These are phyloP conservation scores for Atkinsonella hypoxylon DNA, from an alignment of 2,329 filamentous ascomycete species.

Conservation along the genomic window DNA sequence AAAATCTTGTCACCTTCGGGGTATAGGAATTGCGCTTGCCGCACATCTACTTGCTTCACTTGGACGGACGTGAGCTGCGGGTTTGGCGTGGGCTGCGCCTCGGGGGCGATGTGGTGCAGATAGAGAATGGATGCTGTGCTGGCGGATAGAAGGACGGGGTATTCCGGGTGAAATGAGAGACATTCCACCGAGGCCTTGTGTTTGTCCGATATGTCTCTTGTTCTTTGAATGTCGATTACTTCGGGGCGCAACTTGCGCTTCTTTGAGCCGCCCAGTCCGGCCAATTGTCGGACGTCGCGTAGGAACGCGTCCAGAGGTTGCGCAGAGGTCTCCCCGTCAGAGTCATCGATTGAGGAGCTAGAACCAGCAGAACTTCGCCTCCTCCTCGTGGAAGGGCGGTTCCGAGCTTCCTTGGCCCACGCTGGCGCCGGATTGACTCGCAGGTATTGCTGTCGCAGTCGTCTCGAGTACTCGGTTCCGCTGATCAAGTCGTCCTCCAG, in stretches of 20 bases:
- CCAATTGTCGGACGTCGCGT: constrained; percentile 59
- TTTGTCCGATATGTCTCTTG: constrained; percentile 69
- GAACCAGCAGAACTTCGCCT: constrained; percentile 40
- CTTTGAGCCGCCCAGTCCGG: constrained; percentile 39
- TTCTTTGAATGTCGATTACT: constrained; percentile 78
- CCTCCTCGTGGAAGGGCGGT: constrained; percentile 38
- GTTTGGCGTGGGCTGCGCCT: constrained; percentile 65
- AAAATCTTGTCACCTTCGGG: constrained; percentile 68
- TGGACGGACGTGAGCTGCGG: constrained; percentile 85
- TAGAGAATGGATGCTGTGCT: constrained; percentile 76
- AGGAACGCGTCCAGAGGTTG: constrained; percentile 72
- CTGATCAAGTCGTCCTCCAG: constrained; percentile 78
- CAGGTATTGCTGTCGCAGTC: constrained; percentile 68
- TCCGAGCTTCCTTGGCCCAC: constrained; percentile 44
- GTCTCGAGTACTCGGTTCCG: constrained; percentile 71
- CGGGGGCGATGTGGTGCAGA: constrained; percentile 77
- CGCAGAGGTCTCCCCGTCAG: constrained; percentile 50
- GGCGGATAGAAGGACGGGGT: constrained; percentile 80
- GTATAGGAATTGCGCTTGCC: constrained; percentile 68
- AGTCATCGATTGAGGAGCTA: constrained; percentile 37
- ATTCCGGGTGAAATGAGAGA: constrained; percentile 78
- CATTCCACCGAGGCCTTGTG: constrained; percentile 73
- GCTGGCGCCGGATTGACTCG: constrained; percentile 46
- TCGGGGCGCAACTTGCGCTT: constrained; percentile 71
- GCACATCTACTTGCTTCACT: constrained; percentile 70